A percentile compares a stretch with the other conserved stretches of the same genome.
Conservation (phyloP, 1,139 yeast genomes). For the Lizanozyma gosingica region DNA sequence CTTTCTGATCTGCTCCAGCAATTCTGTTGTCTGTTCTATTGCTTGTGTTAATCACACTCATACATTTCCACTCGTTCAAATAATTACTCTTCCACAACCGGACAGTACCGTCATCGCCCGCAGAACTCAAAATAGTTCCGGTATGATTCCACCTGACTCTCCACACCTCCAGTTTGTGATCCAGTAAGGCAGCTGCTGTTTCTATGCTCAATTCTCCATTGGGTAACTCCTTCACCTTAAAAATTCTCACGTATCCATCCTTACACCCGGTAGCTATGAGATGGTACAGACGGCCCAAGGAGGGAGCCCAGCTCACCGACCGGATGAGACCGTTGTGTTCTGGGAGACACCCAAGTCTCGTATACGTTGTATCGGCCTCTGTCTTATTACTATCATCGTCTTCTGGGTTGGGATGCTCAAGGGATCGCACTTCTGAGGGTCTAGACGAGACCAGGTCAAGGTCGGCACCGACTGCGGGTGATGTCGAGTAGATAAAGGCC, state of each 20-base stretch:
- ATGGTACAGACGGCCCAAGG: constrained; percentile 86
- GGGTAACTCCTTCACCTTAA: constrained; percentile 47
- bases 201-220: constrained; percentile 28
- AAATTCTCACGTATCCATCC: constrained; percentile 85
- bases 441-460: constrained; percentile 8
- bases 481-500: constrained; percentile 66
- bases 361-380: constrained; percentile 16
- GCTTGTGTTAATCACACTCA: constrained; percentile 79
- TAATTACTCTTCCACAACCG: constrained; percentile 88
- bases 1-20: not conserved
- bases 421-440: not conserved
- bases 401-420: constrained; percentile 2
- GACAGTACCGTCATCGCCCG: constrained; percentile 93
- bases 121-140: constrained; percentile 84
- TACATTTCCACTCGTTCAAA: constrained; percentile 81
- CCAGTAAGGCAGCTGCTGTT: constrained; percentile 26
- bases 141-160: constrained; percentile 90
- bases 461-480: constrained; percentile 24
- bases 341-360: constrained; percentile 38
- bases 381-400: constrained; percentile 7
- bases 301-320: constrained; percentile 94
- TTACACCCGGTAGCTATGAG: constrained; percentile 91
- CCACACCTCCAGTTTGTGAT: constrained; percentile 92
- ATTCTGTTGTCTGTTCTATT: constrained; percentile 12
- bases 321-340: constrained; percentile 85